Base-by-base conservation (phyloP, 1,284 basidiomycete species). In the Heliocybe sulcata region DNA sequence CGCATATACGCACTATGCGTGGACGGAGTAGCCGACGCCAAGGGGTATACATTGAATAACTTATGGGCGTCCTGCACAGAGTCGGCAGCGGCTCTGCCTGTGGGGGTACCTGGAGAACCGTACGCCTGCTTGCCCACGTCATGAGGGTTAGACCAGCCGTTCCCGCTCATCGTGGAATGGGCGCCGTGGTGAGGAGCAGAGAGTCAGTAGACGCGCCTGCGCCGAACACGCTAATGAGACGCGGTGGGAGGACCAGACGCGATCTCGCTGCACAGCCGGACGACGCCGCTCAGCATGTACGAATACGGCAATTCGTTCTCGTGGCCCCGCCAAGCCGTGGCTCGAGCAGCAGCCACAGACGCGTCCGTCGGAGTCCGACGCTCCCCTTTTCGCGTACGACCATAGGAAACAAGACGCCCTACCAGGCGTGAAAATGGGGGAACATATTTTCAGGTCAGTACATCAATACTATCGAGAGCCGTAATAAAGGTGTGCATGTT, bases 1-100 rank as follows among this genome's bases (percentile, higher is more conserved):
- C 10, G 26, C 23, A 20, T 50, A n/a, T 14, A 60, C 70, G 58
- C 62, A 86, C 87, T 83, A 63, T 89, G 86, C 45, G 79, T 75
- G 6, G 85, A 77, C 25, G 87, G 85, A 2, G 82, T 85, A 38
- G 81, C 82, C 56, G 85, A 87, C 35, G 83, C 82, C 60, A 84
- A 75, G 19, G 87, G 84, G 64, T 88, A 89, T 31, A 76, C 72
- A 8, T 80, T 76, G 45, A 88, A 72, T 33, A 88, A 67, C 48
- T 76, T 70, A 59, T 86, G 85, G 2, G 83, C 80, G 65, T 83
- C 78, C 52, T 84, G 81, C 6, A 82, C 80, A 1, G 82, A 65
- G 59, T 73, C 69, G 38, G 63, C 65, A 16, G 65, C 57, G 38
- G 20, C 55, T 27, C 57, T 48, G 19, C 38, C 45, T 12, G 29